Evolutionary conservation across 2,329 filamentous ascomycete species (phyloP).

Genomic region (Aspergillus latus): DNA sequence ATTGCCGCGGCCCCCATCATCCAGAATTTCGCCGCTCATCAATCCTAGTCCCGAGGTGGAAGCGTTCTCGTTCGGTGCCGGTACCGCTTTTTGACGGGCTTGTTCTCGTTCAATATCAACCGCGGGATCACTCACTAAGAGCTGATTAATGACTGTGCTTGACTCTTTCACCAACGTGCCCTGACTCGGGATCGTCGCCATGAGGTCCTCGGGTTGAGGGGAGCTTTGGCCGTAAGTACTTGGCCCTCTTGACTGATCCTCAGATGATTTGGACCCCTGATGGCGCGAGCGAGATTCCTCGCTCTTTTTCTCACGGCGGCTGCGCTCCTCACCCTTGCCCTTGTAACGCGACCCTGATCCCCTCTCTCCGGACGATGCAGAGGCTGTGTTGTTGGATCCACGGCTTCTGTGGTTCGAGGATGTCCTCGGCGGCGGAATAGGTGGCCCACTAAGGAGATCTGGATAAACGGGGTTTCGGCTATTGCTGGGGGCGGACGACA

Average conservation of each 20-base stretch:
- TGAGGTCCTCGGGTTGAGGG: conserved; percentile 41
- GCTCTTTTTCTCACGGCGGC: conserved; percentile 42
- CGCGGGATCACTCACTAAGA: conserved; percentile 73
- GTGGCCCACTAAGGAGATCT: conserved; percentile 60
- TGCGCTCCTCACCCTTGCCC: conserved; percentile 41
- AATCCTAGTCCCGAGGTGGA: conserved; percentile 51
- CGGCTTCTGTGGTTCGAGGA: conserved; percentile 67
- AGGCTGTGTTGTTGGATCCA: conserved; percentile 40
- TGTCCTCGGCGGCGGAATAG: conserved; percentile 75
- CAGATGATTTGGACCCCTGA: conserved; percentile 48
- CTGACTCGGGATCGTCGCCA: conserved; percentile 57
- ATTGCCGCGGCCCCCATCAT: conserved; percentile 40
- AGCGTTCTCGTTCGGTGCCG: conserved; percentile 49
- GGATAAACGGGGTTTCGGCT: conserved; percentile 37
- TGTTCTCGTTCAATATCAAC: conserved; percentile 71
- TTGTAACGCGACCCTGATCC: conserved; percentile 44
- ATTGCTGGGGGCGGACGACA: conserved; percentile 30
- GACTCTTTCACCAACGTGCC: conserved; percentile 69
- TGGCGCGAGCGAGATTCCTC: conserved; percentile 46
- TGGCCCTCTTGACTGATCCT: conserved; percentile 46
- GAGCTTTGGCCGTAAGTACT: conserved; percentile 39
- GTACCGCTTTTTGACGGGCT: conserved; percentile 65
- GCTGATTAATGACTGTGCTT: conserved; percentile 74
- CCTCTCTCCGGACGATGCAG: conserved; percentile 37
- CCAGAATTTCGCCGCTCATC: conserved; percentile 52